Conservation (phyloP, 768 basidiomycete species). For the Inosperma sp. region DNA sequence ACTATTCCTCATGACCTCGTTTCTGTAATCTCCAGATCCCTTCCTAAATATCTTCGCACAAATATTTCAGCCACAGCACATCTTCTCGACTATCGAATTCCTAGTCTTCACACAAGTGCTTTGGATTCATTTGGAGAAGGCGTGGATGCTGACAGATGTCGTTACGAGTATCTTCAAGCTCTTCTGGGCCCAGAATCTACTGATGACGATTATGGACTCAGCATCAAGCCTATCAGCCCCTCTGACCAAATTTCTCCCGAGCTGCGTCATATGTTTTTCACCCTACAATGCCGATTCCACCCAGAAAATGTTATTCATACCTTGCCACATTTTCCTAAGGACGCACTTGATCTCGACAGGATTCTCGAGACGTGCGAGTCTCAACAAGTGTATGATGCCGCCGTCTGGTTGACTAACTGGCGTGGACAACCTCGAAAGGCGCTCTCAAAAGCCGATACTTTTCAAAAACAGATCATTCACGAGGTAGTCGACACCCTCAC, state of each 20-base stretch:
- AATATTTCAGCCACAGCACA: slow-evolving; percentile 65
- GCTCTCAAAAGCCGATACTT: slow-evolving; percentile 58
- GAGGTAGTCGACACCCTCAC: slow-evolving; percentile 39
- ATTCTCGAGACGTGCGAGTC: slow-evolving; percentile 63
- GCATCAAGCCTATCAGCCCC: slow-evolving; percentile 25
- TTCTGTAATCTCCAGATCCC: slow-evolving; percentile 47
- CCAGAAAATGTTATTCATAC: slow-evolving; percentile 58
- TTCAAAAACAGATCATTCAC: slow-evolving; percentile 48
- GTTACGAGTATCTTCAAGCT: slow-evolving; percentile 72
- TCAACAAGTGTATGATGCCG: slow-evolving; percentile 63
- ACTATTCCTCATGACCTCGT: slow-evolving; percentile 53
- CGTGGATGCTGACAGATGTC: slow-evolving; percentile 40
- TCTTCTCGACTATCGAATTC: slow-evolving; percentile 65
- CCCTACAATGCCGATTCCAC: slow-evolving; percentile 68
- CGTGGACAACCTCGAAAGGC: slow-evolving; percentile 60
- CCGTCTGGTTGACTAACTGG: slow-evolving; percentile 74
- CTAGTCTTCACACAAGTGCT: slow-evolving; percentile 61
- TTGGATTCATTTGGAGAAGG: slow-evolving; percentile 45
- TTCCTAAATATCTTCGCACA: slow-evolving; percentile 59
- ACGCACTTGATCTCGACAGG: slow-evolving; percentile 51
- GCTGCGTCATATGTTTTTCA: slow-evolving; percentile 60
- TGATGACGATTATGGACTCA: slow-evolving; percentile 39
- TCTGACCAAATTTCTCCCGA: slow-evolving; percentile 44
- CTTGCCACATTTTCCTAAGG: slow-evolving; percentile 50
- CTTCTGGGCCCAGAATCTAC: slow-evolving; percentile 54